phyloP scores from a whole-genome alignment of 371 early-diverging fungal species.

The Fennellomyces sp. region DNA sequence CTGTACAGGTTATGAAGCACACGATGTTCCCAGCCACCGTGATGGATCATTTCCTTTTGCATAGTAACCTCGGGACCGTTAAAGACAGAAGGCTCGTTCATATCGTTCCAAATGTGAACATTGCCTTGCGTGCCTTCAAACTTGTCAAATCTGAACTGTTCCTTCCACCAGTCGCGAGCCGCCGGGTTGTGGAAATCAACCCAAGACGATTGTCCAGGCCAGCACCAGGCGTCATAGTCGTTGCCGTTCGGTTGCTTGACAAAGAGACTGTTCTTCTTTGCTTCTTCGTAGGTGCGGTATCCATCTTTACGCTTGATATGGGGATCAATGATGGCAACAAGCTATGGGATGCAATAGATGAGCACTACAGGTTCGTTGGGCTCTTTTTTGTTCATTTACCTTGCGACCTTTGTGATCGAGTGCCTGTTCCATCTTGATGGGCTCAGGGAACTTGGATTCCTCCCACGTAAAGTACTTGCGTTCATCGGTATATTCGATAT shows the following conservation, averaged over 20 bases:
- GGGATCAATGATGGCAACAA: constrained; percentile 97
- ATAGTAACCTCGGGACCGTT: constrained; percentile 92
- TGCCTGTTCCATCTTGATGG: constrained; percentile 81
- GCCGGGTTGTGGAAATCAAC: constrained; percentile 83
- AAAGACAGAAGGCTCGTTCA: constrained; percentile 95
- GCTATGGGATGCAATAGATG: constrained; percentile 44
- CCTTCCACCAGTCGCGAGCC: constrained; percentile 84
- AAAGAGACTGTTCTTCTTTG: constrained; percentile 71
- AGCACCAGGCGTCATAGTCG: constrained; percentile 90
- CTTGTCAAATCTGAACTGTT: constrained; percentile 65
- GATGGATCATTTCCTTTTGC: constrained; percentile 87
- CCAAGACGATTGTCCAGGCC: constrained; percentile 92
- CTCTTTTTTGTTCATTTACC: constrained; percentile 37
- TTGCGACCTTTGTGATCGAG: constrained; percentile 79
- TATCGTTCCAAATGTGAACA: constrained; percentile 92
- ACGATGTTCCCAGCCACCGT: constrained; percentile 80
- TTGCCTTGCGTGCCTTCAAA: constrained; percentile 77
- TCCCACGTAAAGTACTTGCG: constrained; percentile 95
- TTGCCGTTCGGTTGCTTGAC: constrained; percentile 75
- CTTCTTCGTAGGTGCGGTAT: constrained; percentile 83
- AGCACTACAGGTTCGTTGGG: too few species aligned
- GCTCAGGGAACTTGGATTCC: constrained; percentile 82
- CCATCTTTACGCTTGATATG: constrained; percentile 88
- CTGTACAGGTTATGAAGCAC: constrained; percentile 92
- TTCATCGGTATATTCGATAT: constrained; percentile 93